A percentile compares a stretch with the other conserved stretches of the same genome.
phyloP scores from a whole-genome alignment of 2,329 filamentous ascomycete genomes.

The Colletotrichum lupini region DNA sequence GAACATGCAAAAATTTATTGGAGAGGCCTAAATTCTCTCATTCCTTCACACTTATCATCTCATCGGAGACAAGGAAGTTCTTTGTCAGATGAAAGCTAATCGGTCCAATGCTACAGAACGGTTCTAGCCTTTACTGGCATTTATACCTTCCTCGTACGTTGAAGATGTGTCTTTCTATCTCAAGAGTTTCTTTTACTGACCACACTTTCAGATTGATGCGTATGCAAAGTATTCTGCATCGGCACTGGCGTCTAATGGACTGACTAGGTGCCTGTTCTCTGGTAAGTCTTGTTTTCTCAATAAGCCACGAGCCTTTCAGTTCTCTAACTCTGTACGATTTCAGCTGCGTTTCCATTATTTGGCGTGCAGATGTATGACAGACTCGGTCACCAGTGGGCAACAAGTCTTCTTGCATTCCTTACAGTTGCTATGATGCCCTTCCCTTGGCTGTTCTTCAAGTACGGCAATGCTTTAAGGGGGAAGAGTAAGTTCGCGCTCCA shows the following conservation, averaged over 20 bases:
- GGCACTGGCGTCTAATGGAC: conserved; percentile 85
- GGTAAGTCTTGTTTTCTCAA: conserved; percentile 50
- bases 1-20: not conserved
- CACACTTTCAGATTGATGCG: conserved; percentile 71
- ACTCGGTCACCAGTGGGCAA: conserved; percentile 78
- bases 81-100: conserved; percentile 41
- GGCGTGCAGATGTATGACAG: conserved; percentile 77
- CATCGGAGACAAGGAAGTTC: conserved; percentile 34
- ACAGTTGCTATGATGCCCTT: conserved; percentile 72
- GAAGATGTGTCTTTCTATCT: not conserved
- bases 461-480: conserved; percentile 65
- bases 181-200: not conserved
- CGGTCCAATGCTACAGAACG: conserved; percentile 58
- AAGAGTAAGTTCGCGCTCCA: conserved; percentile 62
- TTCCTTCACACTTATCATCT: not conserved
- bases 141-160: conserved; percentile 86
- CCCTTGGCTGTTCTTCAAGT: conserved; percentile 70
- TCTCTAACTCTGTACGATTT: not conserved
- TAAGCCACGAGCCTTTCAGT: not conserved
- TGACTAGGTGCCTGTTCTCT: conserved; percentile 81
- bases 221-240: conserved; percentile 82
- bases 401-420: conserved; percentile 69
- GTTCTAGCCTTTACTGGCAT: conserved; percentile 84
- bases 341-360: conserved; percentile 80
- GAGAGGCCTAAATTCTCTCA: not conserved